Evolutionary conservation across 441 rosid genomes (phyloP), one percentile per base, ranked within the genome.

Genomic region (Erodium moschatum): DNA sequence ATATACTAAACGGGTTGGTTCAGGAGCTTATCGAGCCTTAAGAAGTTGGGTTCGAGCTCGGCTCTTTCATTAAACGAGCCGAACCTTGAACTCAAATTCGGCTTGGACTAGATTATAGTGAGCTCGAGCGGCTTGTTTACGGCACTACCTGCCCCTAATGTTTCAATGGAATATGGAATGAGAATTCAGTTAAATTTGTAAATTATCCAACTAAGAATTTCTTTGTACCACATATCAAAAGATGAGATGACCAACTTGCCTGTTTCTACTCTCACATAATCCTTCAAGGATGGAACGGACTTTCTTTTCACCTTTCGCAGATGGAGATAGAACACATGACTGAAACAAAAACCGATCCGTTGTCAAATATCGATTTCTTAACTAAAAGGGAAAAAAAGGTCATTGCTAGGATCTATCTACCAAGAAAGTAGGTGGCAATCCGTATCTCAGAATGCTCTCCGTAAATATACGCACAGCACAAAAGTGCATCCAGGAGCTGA

Each of bases 401-500:
- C 2, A 24, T 0, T 0, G 27, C 27, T n/a, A 3, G 65, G 60
- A 70, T 67, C 62, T 18, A 67, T 21, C 20, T 56, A 91, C 99
- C 97, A 95, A 79, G 83, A 95, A 95, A 29, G 90, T 80, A 3
- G 99, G 97, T 5, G 97, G 99, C 77, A 95, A 77, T 70, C 99
- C 99, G 75, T 91, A 90, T 90, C 99, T 87, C 80, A 95, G 83
- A 65, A 95, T 95, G 82, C 99, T 91, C 83, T 95, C 97, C 52
- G 97, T 82, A 77, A 88, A 95, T 72, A 85, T 38, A 48, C 97
- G 96, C 11, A 95, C 90, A 71, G 97, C 97, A 85, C 97, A 95
- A 71, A 95, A 95, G 78, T 95, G 99, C 99, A 95, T 95, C 97
- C 97, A 95, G 20, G 97, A 87, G 82, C 90, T 90, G 76, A 95